Conservation (phyloP, 441 rosid species). For the Gossypium davidsonii region DNA sequence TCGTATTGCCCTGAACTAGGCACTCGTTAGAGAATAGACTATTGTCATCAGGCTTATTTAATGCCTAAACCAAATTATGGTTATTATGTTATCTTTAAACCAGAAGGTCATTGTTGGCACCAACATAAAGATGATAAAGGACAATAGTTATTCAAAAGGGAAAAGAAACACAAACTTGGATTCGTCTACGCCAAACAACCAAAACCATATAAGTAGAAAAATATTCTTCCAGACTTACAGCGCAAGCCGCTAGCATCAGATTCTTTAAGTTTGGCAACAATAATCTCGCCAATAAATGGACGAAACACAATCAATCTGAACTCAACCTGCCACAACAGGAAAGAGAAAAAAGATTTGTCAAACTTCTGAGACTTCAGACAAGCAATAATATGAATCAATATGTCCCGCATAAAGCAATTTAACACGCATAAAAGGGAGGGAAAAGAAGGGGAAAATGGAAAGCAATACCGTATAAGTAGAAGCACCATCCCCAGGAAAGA, state of each 20-base stretch:
- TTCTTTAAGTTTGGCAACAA: conserved; percentile 60
- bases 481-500: conserved; percentile 77
- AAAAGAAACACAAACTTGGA: not conserved
- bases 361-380: not conserved
- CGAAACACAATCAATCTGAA: conserved; percentile 70
- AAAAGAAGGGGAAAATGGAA: too few relatives aligned
- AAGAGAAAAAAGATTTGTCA: conserved; percentile 4
- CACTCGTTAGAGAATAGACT: not conserved
- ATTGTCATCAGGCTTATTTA: not conserved
- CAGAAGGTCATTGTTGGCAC: not conserved
- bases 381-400: not conserved
- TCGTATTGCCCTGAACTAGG: not conserved
- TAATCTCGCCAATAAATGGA: conserved; percentile 73
- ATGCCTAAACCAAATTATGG: not conserved
- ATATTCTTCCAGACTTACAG: conserved; percentile 38
- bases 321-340: conserved; percentile 36
- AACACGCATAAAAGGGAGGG: not conserved
- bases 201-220: not conserved
- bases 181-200: not conserved
- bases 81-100: not conserved
- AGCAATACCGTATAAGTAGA: conserved; percentile 55
- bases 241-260: conserved; percentile 52
- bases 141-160: not conserved
- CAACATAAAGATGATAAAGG: not conserved
- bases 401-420: not conserved